Evolutionary conservation across 192 early-diverging fungal species (phyloP), one percentile per base, ranked within the genome.

Genomic region (Linderina pennispora): DNA sequence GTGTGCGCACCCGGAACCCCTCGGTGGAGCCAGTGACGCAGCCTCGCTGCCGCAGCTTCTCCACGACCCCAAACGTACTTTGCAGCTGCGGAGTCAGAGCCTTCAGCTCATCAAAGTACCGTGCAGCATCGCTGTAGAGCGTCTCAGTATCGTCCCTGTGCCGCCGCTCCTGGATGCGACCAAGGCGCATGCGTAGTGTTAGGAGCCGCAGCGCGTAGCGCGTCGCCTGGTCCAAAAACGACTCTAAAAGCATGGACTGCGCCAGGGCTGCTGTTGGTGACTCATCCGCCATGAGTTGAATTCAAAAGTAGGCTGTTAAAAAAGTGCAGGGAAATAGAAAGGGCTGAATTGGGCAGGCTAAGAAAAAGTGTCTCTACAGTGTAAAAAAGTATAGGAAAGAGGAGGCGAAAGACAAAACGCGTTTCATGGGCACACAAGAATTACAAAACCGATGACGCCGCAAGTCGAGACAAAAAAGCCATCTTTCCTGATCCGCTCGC

Each of bases 201-300:
- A 70, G 55, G 20, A 34, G 50, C 9, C 18, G 19, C 23, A 62
- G 43, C 3, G 59, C 50, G 24, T 54, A 43, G 14, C 66, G 47
- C n/a, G 42, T 43, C 19, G 66, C 54, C 23, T 58, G 59, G 39
- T 70, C 47, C 1, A 58, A 38, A 34, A 70, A 62, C 9, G 66
- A 62, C 26, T 70, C 66, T 9, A 70, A 50, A 17, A 70, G 48
- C 60, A 63, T 48, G 14, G 40, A 26, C 42, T 52, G 41, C 3
- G 55, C 59, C 20, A 57, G 45, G 11, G 34, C 35, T 48, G 5
- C 45, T 10, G 48, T 49, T 8, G 21, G 28, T 7, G 11, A 11
- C 26, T 41, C 23, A 18, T 50, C 36, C n/a, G n/a, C n/a, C n/a
- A n/a, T n/a, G n/a, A 6, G 45, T 23, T 41, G 31, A 16, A 8